Conservation (phyloP, 176 grass and related monocot genomes). For the Triticum dicoccoides region DNA sequence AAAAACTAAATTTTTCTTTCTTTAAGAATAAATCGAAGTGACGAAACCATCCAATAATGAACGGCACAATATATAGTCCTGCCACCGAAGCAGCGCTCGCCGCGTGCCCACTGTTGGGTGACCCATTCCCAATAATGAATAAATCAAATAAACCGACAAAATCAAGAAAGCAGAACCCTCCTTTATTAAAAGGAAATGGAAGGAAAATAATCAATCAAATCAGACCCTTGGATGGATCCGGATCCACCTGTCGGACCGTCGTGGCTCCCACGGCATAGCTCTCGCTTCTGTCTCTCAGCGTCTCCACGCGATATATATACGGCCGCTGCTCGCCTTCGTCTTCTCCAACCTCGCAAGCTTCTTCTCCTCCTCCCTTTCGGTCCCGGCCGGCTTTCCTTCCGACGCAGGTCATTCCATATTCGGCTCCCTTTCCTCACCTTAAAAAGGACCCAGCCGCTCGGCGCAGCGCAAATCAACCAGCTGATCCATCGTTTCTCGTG, state of each 20-base stretch:
- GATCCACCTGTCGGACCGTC: conserved; percentile 6
- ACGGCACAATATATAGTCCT: background rate
- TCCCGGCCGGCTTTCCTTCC: conserved; percentile 13
- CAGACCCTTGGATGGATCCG: background rate
- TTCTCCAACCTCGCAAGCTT: conserved; percentile 31
- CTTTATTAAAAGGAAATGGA: background rate
- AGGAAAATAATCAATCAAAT: background rate
- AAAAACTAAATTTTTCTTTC: too few relatives aligned
- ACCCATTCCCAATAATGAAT: background rate
- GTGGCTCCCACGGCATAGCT: background rate
- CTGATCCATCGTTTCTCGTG: background rate
- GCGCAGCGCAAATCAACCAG: background rate
- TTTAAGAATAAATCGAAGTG: too few relatives aligned
- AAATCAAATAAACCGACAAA: background rate
- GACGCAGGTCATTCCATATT: background rate
- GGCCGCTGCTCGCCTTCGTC: background rate
- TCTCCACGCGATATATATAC: conserved; percentile 18
- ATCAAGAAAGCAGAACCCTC: background rate
- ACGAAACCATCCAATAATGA: background rate
- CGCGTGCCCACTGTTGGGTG: background rate
- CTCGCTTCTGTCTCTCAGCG: background rate
- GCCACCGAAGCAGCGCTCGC: background rate
- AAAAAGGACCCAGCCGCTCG: background rate
- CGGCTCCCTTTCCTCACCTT: background rate
- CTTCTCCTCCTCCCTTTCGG: conserved; percentile 1